Conservation (phyloP, 495 filamentous ascomycete species). For the Annulohypoxylon bovei region DNA sequence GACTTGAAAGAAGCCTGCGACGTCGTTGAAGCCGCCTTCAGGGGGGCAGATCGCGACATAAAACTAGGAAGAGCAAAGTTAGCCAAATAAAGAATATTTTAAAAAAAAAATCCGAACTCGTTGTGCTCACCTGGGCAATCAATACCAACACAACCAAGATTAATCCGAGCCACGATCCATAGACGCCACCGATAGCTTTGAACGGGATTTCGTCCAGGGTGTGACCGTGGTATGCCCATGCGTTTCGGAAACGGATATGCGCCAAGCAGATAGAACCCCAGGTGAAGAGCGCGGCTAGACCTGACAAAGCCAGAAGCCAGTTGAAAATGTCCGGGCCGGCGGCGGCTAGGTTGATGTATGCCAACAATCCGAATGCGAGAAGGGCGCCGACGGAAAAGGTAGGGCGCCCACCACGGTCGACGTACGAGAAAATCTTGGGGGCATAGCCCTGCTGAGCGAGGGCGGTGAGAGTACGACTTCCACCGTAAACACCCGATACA, state of each 20-base stretch:
- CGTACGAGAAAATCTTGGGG: constrained; percentile 66
- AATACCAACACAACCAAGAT: constrained; percentile 68
- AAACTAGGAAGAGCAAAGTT: constrained; percentile 53
- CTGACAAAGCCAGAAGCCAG: constrained; percentile 68
- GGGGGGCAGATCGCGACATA: constrained; percentile 62
- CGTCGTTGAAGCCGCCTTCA: constrained; percentile 53
- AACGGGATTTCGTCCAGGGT: constrained; percentile 77
- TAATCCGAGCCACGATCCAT: constrained; percentile 73
- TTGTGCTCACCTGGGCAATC: constrained; percentile 65
- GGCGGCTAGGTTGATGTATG: constrained; percentile 64
- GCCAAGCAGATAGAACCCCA: constrained; percentile 66
- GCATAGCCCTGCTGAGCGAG: constrained; percentile 67
- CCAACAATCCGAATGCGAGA: constrained; percentile 62
- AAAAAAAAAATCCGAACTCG: background rate
- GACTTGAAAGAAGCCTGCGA: constrained; percentile 67
- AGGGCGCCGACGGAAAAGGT: constrained; percentile 58
- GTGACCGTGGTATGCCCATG: constrained; percentile 71
- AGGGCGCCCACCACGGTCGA: constrained; percentile 69
- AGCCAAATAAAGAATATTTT: constrained; percentile 1
- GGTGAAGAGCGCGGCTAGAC: constrained; percentile 65
- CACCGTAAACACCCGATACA: constrained; percentile 73
- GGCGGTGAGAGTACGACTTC: constrained; percentile 74
- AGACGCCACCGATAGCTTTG: constrained; percentile 70
- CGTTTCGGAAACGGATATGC: constrained; percentile 68
- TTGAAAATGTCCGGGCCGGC: constrained; percentile 62